Evolutionary conservation across 2,329 filamentous ascomycete genomes (phyloP).

Genomic region (Phyllosticta capitalensis): DNA sequence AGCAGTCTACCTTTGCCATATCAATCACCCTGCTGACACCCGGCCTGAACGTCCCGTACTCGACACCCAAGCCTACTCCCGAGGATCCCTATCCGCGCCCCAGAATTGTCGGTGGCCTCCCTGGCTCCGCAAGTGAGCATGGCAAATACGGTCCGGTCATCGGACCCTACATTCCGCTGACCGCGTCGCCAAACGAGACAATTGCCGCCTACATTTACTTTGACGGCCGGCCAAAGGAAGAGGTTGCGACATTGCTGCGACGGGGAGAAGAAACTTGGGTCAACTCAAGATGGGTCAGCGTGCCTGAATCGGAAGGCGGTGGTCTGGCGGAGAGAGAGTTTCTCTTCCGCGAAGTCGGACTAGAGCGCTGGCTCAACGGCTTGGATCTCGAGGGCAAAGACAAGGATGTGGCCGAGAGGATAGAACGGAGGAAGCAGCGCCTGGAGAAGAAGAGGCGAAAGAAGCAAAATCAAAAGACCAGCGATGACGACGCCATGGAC

Average conservation of each 20-base stretch:
- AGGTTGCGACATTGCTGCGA: constrained; percentile 86
- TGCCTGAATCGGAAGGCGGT: constrained; percentile 82
- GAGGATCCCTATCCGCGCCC: constrained; percentile 72
- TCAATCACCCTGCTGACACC: constrained; percentile 93
- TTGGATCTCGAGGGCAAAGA: constrained; percentile 81
- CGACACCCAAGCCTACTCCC: constrained; percentile 68
- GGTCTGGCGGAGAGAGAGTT: constrained; percentile 95
- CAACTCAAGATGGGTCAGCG: constrained; percentile 94
- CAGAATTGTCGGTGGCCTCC: constrained; percentile 66
- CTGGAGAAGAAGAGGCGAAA: constrained; percentile 64
- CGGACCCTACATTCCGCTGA: constrained; percentile 83
- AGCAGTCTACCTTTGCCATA: constrained; percentile 94
- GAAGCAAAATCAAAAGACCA: constrained; percentile 45
- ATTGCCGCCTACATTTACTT: constrained; percentile 99
- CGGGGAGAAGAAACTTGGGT: constrained; percentile 98
- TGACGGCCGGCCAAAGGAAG: constrained; percentile 87
- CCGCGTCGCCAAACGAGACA: constrained; percentile 87
- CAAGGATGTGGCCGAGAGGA: constrained; percentile 69
- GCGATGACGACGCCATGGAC: constrained; percentile 35
- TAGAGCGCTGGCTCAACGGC: constrained; percentile 94
- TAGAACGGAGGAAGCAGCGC: constrained; percentile 52
- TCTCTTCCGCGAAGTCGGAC: constrained; percentile 88
- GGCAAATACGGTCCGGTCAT: constrained; percentile 50
- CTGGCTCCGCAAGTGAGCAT: constrained; percentile 43
- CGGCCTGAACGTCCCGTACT: constrained; percentile 83